These are phyloP conservation scores for Dalbergia cochinchinensis DNA, from an alignment of 306 rosid species.

Conservation along the genomic window DNA sequence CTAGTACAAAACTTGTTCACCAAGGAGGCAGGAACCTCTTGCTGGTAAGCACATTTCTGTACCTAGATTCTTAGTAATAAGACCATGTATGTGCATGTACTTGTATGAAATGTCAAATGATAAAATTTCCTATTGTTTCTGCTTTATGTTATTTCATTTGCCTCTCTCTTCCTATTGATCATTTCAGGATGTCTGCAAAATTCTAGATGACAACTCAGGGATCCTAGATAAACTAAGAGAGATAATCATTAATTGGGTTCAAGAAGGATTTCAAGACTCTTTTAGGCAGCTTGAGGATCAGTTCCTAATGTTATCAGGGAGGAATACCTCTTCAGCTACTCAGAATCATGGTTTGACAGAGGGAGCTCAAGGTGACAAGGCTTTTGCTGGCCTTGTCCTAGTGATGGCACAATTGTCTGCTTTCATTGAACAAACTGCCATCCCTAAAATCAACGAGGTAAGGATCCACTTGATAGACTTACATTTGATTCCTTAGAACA, in stretches of 20 bases:
- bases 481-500: constrained; percentile 20
- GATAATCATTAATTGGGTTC: constrained; percentile 74
- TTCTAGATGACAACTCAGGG: constrained; percentile 71
- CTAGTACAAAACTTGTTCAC: constrained; percentile 70
- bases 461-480: constrained; percentile 48
- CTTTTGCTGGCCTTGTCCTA: constrained; percentile 78
- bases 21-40: constrained; percentile 77
- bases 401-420: constrained; percentile 85
- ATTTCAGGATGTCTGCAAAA: constrained; percentile 79
- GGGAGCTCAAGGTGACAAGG: constrained; percentile 71
- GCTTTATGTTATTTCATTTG: constrained; percentile 31
- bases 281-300: constrained; percentile 72
- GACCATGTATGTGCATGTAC: background rate
- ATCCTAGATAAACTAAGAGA: constrained; percentile 69
- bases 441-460: constrained; percentile 85
- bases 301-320: constrained; percentile 71
- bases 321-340: constrained; percentile 54
- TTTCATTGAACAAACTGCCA: constrained; percentile 79
- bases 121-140: constrained; percentile 2
- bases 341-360: constrained; percentile 64
- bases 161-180: constrained; percentile 3
- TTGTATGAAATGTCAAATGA: background rate
- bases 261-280: constrained; percentile 90
- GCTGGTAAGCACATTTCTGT: constrained; percentile 60
- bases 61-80: constrained; percentile 13